Evolutionary conservation across 352 stramenopile genomes (phyloP), one percentile per base, ranked within the genome.

Genomic region (Elongisporangium prolatum): DNA sequence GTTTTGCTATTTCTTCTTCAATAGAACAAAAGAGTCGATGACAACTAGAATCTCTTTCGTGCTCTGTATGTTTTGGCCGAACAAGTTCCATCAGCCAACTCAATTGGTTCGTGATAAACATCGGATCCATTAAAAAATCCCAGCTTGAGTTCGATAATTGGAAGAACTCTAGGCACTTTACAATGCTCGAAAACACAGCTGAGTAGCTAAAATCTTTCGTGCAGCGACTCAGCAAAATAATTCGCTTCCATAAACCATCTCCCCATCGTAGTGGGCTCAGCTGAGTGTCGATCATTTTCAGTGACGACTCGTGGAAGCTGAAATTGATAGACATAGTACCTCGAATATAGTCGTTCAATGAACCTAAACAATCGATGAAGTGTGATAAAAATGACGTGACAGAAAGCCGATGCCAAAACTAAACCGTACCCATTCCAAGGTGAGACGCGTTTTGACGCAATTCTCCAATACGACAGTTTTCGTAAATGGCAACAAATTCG

Each of bases 21-120:
- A 87, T 49, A 9, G 77, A 90, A 50, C 80, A 90, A n/a, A 85
- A 65, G 2, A 90, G 54, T 37, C 77, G 87, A 20, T 58, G 60
- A 50, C 80, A 90, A 2, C 51, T 48, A 18, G 59, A 65, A 37
- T 83, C 77, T 38, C 73, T 72, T n/a, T 67, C 57, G 47, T 88
- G 77, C 50, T 84, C 72, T 3, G 8, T 14, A 48, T 88, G 77
- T 6, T 60, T 55, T 28, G 67, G 65, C 21, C 63, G 65, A 4
- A 81, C 9, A 51, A 85, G 74, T 14, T 72, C 68, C 5, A 50
- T 55, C 0, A 76, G 13, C 18, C 40, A 51, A 16, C 78, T 50
- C n/a, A 87, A 50, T 55, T 52, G 72, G 3, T 57, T 51, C 10
- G 60, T 54, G 13, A 83, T 57, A 37, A 72, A 60, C 4, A 68